Evolutionary conservation across 2,329 filamentous ascomycete genomes (phyloP), one percentile per base, ranked within the genome.

Genomic region (Raffaelea ambrosiae): DNA sequence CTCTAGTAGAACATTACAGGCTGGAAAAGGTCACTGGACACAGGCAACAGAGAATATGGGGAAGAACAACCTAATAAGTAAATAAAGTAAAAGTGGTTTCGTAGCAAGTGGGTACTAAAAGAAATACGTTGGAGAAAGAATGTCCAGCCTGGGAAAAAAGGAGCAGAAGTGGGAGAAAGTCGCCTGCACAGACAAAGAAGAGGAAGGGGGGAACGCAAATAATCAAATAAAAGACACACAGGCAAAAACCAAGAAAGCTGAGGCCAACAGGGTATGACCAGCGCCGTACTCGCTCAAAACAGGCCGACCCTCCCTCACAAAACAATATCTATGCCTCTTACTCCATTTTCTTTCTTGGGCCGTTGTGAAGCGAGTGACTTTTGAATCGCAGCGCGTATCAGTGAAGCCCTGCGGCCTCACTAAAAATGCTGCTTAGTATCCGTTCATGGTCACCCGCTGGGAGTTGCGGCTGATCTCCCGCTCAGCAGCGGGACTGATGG

Each of bases 381-480:
- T 38, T 38, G 7, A 13, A 13, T 29, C 13, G 7, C n/a, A n/a
- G n/a, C n/a, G n/a, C n/a, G n/a, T n/a, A n/a, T n/a, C n/a, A n/a
- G n/a, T n/a, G n/a, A n/a, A n/a, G n/a, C n/a, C n/a, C n/a, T n/a
- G n/a, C n/a, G n/a, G n/a, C 31, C 40, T n/a, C 11, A 38, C 26
- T 21, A 43, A 40, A 21, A 29, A 26, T 43, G 31, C 43, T n/a
- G 29, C 58, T 66, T 90, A 96, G 77, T 97, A 96, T 68, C 93
- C 93, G 72, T 97, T 98, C 89, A 97, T 95, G 58, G 89, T 94
- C 83, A 93, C 88, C 66, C 93, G 83, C 76, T 97, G 90, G 59
- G 90, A 96, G 79, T 86, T 89, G 68, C 91, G 83, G 85, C 91
- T 97, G 62, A 98, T 73, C 72, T 98, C 93, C 57, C 93, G 83